Evolutionary conservation across 1,284 basidiomycete genomes (phyloP), one percentile per base, ranked within the genome.

Genomic region (Ganoderma boninense): DNA sequence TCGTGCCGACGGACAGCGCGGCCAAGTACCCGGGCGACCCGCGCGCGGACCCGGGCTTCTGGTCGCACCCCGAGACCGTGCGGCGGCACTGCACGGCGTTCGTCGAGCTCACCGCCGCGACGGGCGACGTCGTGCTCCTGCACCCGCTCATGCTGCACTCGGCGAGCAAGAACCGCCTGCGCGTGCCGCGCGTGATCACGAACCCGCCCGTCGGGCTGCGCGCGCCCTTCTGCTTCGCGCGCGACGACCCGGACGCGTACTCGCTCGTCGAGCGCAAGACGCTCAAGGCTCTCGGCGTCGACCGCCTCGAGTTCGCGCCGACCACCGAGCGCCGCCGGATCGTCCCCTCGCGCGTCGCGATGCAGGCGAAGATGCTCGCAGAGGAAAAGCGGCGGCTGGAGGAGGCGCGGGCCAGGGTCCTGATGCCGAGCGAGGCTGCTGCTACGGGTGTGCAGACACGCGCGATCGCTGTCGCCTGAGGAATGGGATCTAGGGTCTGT

Each of bases 71-170:
- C 61, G 78, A 82, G 42, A 82, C 80, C 69, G 62, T 64, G 18
- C 80, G 84, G 71, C 82, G 84, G 77, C 77, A 74, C 44, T 87
- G 84, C 77, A 78, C 77, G n/a, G 76, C 83, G 29, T 90, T 90
- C 76, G 84, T 86, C 38, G 88, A 90, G 79, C 81, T 89, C 78
- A 88, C 87, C 0, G 89, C 88, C 60, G 82, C 87, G 65, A 78
- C 86, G 61, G 89, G 89, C 29, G 89, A 90, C 75, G 89, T 90
- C 35, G 84, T 90, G 23, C 82, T 91, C 40, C 80, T 90, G 80
- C 89, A 90, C 79, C 89, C 89, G 57, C 79, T 91, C 69, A 90
- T 90, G 88, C 79, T 89, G 68, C 89, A 90, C 75, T 86, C 88
- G 13, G 89, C 89, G n/a, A 87, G 87, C 54, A 87, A 86, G 79